phyloP scores from a whole-genome alignment of 768 basidiomycete genomes.

The Plicaturopsis crispa region DNA sequence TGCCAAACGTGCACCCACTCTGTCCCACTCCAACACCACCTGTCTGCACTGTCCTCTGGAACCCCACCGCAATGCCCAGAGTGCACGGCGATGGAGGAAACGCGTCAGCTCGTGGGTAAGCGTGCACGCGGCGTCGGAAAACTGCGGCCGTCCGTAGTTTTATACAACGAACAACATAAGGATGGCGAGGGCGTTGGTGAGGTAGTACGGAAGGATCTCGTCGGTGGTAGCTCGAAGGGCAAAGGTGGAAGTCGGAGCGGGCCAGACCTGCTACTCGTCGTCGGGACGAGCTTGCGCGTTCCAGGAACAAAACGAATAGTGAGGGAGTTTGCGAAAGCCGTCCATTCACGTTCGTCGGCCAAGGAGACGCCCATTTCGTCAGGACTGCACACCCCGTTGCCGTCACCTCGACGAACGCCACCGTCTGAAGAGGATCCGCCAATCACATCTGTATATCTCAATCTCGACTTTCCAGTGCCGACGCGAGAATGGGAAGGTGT shows the following conservation, averaged over 20 bases:
- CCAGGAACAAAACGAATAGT: conserved; percentile 91
- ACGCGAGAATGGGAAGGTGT: conserved; percentile 84
- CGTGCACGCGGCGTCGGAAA: conserved; percentile 74
- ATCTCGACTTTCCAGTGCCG: conserved; percentile 81
- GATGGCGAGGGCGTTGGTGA: conserved; percentile 85
- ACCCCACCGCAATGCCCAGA: conserved; percentile 71
- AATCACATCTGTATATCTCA: conserved; percentile 72
- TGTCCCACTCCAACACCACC: conserved; percentile 54
- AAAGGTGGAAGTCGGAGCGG: conserved; percentile 62
- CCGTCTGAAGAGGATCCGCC: conserved; percentile 41
- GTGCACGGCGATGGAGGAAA: conserved; percentile 61
- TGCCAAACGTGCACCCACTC: conserved; percentile 78
- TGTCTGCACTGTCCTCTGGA: conserved; percentile 53
- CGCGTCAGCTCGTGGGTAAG: conserved; percentile 69
- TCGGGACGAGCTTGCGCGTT: conserved; percentile 83
- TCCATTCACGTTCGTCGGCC: conserved; percentile 40
- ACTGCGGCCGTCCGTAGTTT: conserved; percentile 79
- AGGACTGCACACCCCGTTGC: conserved; percentile 33
- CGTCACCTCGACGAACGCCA: conserved; percentile 34
- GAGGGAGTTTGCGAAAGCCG: conserved; percentile 77
- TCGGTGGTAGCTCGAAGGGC: conserved; percentile 42
- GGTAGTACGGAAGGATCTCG: conserved; percentile 72
- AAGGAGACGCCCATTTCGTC: conserved; percentile 25
- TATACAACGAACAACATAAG: conserved; percentile 86
- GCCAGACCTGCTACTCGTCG: conserved; percentile 82